Evolutionary conservation across 108 stramenopile genomes (phyloP).

Genomic region (Pseudonitzschia pungens): DNA sequence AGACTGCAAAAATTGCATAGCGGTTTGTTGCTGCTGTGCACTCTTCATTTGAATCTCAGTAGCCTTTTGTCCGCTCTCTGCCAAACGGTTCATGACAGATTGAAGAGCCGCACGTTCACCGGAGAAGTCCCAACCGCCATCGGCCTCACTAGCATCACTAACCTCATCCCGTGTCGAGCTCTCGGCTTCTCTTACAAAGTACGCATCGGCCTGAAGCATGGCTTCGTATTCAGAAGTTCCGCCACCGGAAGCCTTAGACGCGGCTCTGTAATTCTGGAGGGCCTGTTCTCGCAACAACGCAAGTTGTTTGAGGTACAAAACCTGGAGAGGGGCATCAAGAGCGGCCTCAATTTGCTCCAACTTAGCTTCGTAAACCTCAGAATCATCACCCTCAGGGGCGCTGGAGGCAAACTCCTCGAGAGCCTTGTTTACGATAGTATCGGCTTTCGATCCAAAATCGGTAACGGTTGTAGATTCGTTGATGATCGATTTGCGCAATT

Average conservation of each 20-base stretch:
- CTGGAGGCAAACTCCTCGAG: slow-evolving; percentile 86
- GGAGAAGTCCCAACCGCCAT: slow-evolving; percentile 77
- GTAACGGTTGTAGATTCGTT: slow-evolving; percentile 70
- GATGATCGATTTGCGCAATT: slow-evolving; percentile 67
- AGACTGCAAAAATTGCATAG: slow-evolving; percentile 92
- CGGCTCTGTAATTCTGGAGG: slow-evolving; percentile 78
- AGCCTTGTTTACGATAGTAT: slow-evolving; percentile 87
- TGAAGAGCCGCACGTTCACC: slow-evolving; percentile 77
- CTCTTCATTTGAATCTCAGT: slow-evolving; percentile 74
- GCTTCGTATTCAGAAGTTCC: slow-evolving; percentile 93
- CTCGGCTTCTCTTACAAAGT: slow-evolving; percentile 82
- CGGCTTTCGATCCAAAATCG: slow-evolving; percentile 83
- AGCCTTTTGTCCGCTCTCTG: slow-evolving; percentile 75
- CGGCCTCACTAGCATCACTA: slow-evolving; percentile 29
- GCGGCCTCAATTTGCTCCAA: slow-evolving; percentile 85
- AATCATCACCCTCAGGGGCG: slow-evolving; percentile 79
- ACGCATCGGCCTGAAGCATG: slow-evolving; percentile 91
- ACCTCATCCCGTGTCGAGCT: slow-evolving; percentile 68
- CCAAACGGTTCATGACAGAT: slow-evolving; percentile 85
- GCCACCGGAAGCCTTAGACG: slow-evolving; percentile 53
- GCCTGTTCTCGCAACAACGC: slow-evolving; percentile 84
- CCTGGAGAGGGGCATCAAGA: slow-evolving; percentile 89
- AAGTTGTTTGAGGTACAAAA: slow-evolving; percentile 89
- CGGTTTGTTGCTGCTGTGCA: slow-evolving; percentile 85
- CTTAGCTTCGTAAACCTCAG: slow-evolving; percentile 81